Evolutionary conservation across 352 stramenopile species (phyloP).

Genomic region (Aphanomyces cochlioides): DNA sequence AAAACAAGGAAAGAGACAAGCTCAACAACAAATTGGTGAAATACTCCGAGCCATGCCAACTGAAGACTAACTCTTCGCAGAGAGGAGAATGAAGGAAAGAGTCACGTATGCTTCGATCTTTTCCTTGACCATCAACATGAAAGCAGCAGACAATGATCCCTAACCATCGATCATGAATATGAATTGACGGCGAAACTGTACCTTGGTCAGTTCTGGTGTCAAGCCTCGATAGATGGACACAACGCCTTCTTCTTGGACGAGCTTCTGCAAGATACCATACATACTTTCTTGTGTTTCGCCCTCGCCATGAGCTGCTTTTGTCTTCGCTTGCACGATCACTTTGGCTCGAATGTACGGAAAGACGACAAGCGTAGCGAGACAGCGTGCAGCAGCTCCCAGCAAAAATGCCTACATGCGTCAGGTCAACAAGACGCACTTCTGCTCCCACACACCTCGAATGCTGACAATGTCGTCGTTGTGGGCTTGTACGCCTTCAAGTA

Average conservation of each 20-base stretch:
- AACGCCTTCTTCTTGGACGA: constrained; percentile 83
- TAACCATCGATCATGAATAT: constrained; percentile 32
- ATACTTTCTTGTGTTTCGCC: constrained; percentile 71
- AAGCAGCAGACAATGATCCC: constrained; percentile 92
- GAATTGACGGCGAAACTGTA: constrained; percentile 30
- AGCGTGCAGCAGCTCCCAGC: constrained; percentile 90
- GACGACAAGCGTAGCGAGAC: constrained; percentile 92
- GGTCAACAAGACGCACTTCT: not conserved
- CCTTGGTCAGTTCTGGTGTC: constrained; percentile 90
- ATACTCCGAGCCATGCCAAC: not conserved
- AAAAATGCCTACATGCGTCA: constrained; percentile 85
- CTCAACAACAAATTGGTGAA: not conserved
- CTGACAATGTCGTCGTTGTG: constrained; percentile 45
- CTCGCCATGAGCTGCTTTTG: constrained; percentile 41
- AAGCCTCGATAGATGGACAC: constrained; percentile 92
- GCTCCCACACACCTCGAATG: constrained; percentile 51
- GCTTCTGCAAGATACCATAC: constrained; percentile 59
- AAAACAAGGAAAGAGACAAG: constrained; percentile 13
- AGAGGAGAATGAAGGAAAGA: constrained; percentile 59
- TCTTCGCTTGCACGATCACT: constrained; percentile 90
- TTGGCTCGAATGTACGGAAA: constrained; percentile 97
- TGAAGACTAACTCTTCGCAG: constrained; percentile 1
- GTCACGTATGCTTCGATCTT: constrained; percentile 92
- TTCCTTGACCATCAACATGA: constrained; percentile 99
- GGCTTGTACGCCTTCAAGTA: constrained; percentile 65